Base-by-base conservation (phyloP, 768 basidiomycete species). In the Rhodotorula paludigena region DNA sequence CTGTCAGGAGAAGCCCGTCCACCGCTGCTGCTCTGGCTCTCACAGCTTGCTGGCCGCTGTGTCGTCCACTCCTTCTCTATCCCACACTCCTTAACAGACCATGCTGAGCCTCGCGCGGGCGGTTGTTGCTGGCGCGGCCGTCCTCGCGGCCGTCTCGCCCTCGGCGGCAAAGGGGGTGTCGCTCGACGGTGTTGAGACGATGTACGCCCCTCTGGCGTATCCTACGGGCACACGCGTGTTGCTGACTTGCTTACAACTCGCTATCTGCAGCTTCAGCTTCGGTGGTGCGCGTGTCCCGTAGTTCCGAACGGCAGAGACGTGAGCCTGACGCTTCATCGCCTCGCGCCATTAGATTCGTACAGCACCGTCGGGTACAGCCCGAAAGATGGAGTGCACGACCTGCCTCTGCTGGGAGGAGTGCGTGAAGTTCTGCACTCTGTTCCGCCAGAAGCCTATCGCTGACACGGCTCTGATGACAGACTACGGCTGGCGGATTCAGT, bases 401-500 rank as follows among this genome's bases (percentile, higher is more conserved):
- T n/a, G 18, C 42, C 33, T 23, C 47, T 33, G 10, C n/a, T 53
- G 6, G 53, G 44, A 15, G 49, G 53, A 10, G 54, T 55, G 18
- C n/a, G 55, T 38, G 5, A 2, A 3, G 21, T 5, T 12, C 45
- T 21, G 18, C 1, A 16, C 5, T 8, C 45, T 47, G 15, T 42
- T n/a, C 39, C 10, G 42, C 33, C 6, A 2, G n/a, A 2, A 48
- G 2, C 9, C 49, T 32, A 21, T 8, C 25, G 30, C 21, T 15
- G 18, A 3, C 28, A 21, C 28, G 10, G 2, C 25, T 28, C 47
- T 11, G 11, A 15, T 36, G 16, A 21, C 54, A 55, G 54, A 66
- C 65, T 1, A 57, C 47, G 11, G 38, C 59, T 1, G 65, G 65
- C 25, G 59, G 64, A 15, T 60, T 60, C 53, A 66, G 57, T 65